These are phyloP conservation scores for Fusarium sp. DNA, from an alignment of 2,329 filamentous ascomycete species.

Conservation along the genomic window DNA sequence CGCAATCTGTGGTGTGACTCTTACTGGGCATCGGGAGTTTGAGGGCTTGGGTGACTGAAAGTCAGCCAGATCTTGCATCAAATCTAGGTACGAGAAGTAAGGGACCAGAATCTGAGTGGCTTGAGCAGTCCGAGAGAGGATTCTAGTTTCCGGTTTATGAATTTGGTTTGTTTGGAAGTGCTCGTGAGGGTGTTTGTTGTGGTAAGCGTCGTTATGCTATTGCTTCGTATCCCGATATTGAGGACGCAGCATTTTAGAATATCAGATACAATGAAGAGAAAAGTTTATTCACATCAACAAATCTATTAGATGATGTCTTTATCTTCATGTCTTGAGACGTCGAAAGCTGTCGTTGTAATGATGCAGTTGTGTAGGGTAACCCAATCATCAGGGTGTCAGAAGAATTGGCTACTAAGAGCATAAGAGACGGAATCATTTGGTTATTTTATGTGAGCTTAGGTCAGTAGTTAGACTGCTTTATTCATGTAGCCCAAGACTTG, in stretches of 20 bases:
- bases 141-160: neutral
- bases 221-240: neutral
- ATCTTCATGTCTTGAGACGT: neutral
- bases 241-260: neutral
- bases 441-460: neutral
- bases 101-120: neutral
- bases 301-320: slow-evolving; percentile 1
- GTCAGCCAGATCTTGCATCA: neutral
- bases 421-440: neutral
- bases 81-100: neutral
- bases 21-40: slow-evolving; percentile 26
- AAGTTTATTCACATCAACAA: neutral
- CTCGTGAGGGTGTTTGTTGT: neutral
- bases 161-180: neutral
- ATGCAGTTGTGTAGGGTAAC: slow-evolving; percentile 31
- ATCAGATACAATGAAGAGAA: fast-evolving
- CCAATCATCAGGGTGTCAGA: neutral
- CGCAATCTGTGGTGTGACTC: slow-evolving; percentile 36
- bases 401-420: neutral
- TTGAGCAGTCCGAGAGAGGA: neutral
- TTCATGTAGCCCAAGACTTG: neutral
- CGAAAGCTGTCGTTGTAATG: neutral
- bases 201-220: neutral
- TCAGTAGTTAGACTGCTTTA: neutral
- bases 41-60: slow-evolving; percentile 11